Evolutionary conservation across 805 yeast genomes (phyloP), one percentile per base, ranked within the genome.

Genomic region (Crinitomyces ghanaensis): DNA sequence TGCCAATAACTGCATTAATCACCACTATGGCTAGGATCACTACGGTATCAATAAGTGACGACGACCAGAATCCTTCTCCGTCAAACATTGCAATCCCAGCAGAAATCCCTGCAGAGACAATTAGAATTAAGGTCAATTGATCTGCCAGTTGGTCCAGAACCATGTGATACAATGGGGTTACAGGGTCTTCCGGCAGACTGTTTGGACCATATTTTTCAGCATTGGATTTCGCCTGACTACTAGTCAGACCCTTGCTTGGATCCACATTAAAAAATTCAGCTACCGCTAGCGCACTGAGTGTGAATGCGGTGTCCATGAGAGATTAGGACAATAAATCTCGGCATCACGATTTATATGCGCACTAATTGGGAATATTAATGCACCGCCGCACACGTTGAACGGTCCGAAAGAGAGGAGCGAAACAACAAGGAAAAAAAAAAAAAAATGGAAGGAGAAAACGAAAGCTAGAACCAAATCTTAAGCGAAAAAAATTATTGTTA

Each of bases 31-130:
- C 95, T 38, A 85, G 63, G 0, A 95, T 76, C 44, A 88, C 19
- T 51, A 44, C 6, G 52, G 46, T 26, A 59, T 61, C 38, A 50
- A 33, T n/a, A 57, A 59, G 35, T 49, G 46, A 37, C 49, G 62
- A 37, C 57, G 63, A 31, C 50, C 47, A 86, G 42, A 86, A 74
- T 11, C 85, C 63, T 1, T 95, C 93, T 53, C 86, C 97, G 52
- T 88, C 95, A 20, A 77, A 72, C 56, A 88, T 84, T 8, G 95
- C 95, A 85, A 91, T 80, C 47, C 78, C 58, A 45, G 88, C 79
- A 41, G 91, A 77, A 22, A 88, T 66, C 2, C 69, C 69, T 0
- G 97, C 95, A 1, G 95, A 84, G 0, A 86, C 95, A 28, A 85
- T 79, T 48, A 88, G 66, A 36, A 88, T 62, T 44, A 91, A 62